These are phyloP conservation scores for Chrysoporthe puriensis DNA, from an alignment of 2,329 filamentous ascomycete species.

Conservation along the genomic window DNA sequence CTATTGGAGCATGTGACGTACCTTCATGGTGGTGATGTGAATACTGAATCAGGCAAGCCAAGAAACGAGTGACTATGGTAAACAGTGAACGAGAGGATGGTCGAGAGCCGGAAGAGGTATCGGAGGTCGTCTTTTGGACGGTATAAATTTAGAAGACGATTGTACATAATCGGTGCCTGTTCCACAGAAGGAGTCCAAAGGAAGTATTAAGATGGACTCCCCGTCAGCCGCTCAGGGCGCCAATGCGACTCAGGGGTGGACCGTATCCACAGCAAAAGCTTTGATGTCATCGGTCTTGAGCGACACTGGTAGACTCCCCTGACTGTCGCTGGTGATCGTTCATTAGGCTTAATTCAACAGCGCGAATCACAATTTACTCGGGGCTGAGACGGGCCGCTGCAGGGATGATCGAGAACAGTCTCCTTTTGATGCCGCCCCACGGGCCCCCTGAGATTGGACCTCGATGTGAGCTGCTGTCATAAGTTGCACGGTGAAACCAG, in stretches of 20 bases:
- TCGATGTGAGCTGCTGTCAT: not conserved
- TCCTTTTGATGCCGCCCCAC: slow-evolving; percentile 1
- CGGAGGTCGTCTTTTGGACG: slow-evolving; percentile 1
- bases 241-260: slow-evolving; percentile 10
- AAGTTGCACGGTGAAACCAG: slow-evolving; percentile 4
- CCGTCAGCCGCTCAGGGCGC: not conserved
- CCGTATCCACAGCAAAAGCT: slow-evolving; percentile 8
- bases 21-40: slow-evolving; percentile 21
- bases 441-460: not conserved
- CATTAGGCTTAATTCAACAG: slow-evolving; percentile 8
- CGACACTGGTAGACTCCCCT: slow-evolving; percentile 5
- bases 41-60: not conserved
- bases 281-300: not conserved
- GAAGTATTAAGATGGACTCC: slow-evolving; percentile 4
- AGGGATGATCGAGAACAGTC: not conserved
- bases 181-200: not conserved
- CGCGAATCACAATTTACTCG: slow-evolving; percentile 17
- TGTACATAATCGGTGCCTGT: not conserved
- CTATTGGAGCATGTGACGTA: not conserved
- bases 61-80: slow-evolving; percentile 14
- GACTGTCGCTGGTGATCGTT: not conserved
- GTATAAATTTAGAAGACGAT: not conserved
- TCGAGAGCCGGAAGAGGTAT: not conserved
- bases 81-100: slow-evolving; percentile 1
- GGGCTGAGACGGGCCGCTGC: not conserved